Conservation (phyloP, 2,329 filamentous ascomycete genomes). For the Aspergillus piperis region DNA sequence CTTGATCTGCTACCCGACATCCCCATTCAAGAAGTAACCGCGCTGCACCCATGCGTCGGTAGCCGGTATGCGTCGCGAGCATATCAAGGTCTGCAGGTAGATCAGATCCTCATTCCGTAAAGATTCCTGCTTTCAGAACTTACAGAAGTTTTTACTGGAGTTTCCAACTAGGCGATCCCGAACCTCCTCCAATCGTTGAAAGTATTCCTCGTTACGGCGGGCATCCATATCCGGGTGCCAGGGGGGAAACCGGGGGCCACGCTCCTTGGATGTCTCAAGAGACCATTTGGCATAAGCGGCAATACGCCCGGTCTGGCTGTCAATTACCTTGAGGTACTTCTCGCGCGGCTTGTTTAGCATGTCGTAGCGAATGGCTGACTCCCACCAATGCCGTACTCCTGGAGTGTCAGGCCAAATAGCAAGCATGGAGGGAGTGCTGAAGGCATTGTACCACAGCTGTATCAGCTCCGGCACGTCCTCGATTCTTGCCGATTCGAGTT, state of each 20-base stretch:
- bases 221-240: slow-evolving; percentile 27
- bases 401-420: slow-evolving; percentile 31
- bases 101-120: background rate
- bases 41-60: slow-evolving; percentile 6
- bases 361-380: slow-evolving; percentile 23
- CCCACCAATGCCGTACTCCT: slow-evolving; percentile 30
- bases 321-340: slow-evolving; percentile 31
- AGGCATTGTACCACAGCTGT: slow-evolving; percentile 29
- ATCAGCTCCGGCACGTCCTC: slow-evolving; percentile 28
- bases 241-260: slow-evolving; percentile 30
- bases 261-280: slow-evolving; percentile 23
- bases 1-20: slow-evolving; percentile 4
- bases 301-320: slow-evolving; percentile 22
- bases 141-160: slow-evolving; percentile 30
- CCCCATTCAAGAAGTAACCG: slow-evolving; percentile 3
- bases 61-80: slow-evolving; percentile 12
- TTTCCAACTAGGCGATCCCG: slow-evolving; percentile 27
- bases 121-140: background rate
- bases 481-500: slow-evolving; percentile 19
- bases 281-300: slow-evolving; percentile 36
- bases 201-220: slow-evolving; percentile 21
- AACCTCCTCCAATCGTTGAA: slow-evolving; percentile 21
- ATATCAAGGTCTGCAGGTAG: background rate
- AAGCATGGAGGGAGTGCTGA: slow-evolving; percentile 23
- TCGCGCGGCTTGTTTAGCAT: slow-evolving; percentile 26